Evolutionary conservation across 2,329 filamentous ascomycete species (phyloP).

Genomic region (Pseudocercospora fijiensis): DNA sequence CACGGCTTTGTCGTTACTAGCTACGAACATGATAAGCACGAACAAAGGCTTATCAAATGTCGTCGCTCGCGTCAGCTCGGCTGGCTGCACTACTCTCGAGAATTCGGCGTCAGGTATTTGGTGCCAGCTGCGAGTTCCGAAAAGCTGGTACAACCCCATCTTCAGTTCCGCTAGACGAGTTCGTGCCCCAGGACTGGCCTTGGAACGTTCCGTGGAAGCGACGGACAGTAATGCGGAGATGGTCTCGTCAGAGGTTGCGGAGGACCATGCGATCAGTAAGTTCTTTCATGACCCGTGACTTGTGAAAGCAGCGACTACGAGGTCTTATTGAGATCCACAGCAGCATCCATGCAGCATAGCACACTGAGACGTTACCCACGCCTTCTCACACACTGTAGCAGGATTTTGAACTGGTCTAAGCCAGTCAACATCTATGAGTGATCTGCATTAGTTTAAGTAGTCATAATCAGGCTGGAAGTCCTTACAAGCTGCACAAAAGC

Average conservation of each 20-base stretch:
- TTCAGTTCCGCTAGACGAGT: background rate
- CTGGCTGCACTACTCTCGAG: background rate
- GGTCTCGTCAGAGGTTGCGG: background rate
- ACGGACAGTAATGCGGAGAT: slow-evolving; percentile 2
- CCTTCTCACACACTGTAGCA: background rate
- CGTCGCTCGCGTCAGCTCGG: background rate
- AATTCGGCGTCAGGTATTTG: background rate
- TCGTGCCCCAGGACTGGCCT: background rate
- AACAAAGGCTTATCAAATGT: background rate
- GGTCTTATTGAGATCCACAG: background rate
- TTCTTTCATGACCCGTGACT: background rate
- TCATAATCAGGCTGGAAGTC: background rate
- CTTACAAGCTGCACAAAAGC: background rate
- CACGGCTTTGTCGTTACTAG: background rate
- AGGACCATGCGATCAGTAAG: background rate
- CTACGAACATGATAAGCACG: background rate
- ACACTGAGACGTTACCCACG: background rate
- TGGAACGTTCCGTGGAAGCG: background rate
- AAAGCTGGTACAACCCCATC: background rate
- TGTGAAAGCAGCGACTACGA: background rate
- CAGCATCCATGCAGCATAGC: slow-evolving; percentile 4
- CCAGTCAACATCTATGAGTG: slow-evolving; percentile 1
- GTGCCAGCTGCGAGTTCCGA: background rate
- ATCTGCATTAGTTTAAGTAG: background rate
- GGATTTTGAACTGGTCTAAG: background rate